phyloP scores from a whole-genome alignment of 306 rosid species.

The Adenanthera pavonina region DNA sequence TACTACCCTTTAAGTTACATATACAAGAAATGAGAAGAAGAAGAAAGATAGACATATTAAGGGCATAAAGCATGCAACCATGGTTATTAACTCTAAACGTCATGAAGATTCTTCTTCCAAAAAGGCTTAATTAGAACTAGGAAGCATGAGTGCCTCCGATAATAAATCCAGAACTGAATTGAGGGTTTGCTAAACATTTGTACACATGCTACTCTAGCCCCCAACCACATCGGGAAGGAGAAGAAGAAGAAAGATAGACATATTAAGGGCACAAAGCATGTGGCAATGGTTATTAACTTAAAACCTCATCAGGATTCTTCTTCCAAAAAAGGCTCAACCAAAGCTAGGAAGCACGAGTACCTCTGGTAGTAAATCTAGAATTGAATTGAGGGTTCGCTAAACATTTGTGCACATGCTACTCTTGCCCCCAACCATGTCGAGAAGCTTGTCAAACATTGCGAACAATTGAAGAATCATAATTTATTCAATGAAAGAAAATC shows the following conservation, averaged over 20 bases:
- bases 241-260: background rate
- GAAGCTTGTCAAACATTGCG: constrained; percentile 71
- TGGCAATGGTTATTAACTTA: constrained; percentile 39
- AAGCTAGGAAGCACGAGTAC: constrained; percentile 55
- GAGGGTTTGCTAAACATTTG: constrained; percentile 47
- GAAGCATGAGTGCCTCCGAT: constrained; percentile 52
- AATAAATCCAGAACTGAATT: constrained; percentile 41
- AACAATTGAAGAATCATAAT: constrained; percentile 52
- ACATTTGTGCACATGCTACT: constrained; percentile 44
- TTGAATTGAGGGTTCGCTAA: constrained; percentile 44
- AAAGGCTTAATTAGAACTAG: constrained; percentile 49
- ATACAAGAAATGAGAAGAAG: background rate
- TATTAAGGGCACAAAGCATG: constrained; percentile 34
- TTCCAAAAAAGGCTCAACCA: constrained; percentile 43
- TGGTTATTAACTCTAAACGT: constrained; percentile 50
- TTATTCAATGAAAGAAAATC: constrained; percentile 7
- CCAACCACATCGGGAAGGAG: constrained; percentile 70
- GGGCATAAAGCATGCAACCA: constrained; percentile 36
- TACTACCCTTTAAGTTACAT: background rate
- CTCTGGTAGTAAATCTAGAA: constrained; percentile 39
- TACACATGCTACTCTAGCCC: constrained; percentile 51
- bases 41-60: constrained; percentile 14
- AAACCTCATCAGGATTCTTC: constrained; percentile 54
- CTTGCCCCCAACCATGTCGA: constrained; percentile 64
- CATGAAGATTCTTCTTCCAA: constrained; percentile 43